These are phyloP conservation scores for Ormosia semicastrata DNA, from an alignment of 306 rosid species.

Conservation along the genomic window DNA sequence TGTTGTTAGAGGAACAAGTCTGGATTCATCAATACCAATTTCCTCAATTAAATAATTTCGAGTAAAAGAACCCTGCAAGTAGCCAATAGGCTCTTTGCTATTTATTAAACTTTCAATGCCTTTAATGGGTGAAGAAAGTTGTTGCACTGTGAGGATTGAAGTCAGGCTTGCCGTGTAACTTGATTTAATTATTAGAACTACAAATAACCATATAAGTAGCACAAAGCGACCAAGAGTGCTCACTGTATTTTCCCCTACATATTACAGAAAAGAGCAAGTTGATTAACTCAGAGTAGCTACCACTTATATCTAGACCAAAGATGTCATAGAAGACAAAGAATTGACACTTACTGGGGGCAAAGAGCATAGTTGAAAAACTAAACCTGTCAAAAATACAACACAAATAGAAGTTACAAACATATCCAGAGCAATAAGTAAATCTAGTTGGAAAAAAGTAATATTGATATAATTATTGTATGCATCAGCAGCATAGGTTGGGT, in stretches of 20 bases:
- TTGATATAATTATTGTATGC: not conserved
- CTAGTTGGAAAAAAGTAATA: not conserved
- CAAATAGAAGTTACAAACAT: conserved; percentile 13
- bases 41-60: conserved; percentile 65
- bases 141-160: conserved; percentile 93
- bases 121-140: conserved; percentile 78
- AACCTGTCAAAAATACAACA: conserved; percentile 56
- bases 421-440: conserved; percentile 4
- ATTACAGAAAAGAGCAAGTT: conserved; percentile 16
- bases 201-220: conserved; percentile 86
- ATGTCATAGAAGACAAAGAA: conserved; percentile 22
- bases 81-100: conserved; percentile 77
- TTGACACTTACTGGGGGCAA: conserved; percentile 80
- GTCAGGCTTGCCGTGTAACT: conserved; percentile 98
- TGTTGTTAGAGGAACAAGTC: conserved; percentile 68
- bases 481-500: conserved; percentile 3
- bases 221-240: conserved; percentile 96
- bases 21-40: conserved; percentile 59
- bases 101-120: conserved; percentile 71
- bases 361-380: conserved; percentile 85
- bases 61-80: conserved; percentile 79
- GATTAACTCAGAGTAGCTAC: conserved; percentile 1
- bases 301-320: not conserved
- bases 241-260: conserved; percentile 82
- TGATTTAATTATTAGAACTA: conserved; percentile 86